Base-by-base conservation (phyloP, 106 monocot species). In the Phalaenopsis equestris region DNA sequence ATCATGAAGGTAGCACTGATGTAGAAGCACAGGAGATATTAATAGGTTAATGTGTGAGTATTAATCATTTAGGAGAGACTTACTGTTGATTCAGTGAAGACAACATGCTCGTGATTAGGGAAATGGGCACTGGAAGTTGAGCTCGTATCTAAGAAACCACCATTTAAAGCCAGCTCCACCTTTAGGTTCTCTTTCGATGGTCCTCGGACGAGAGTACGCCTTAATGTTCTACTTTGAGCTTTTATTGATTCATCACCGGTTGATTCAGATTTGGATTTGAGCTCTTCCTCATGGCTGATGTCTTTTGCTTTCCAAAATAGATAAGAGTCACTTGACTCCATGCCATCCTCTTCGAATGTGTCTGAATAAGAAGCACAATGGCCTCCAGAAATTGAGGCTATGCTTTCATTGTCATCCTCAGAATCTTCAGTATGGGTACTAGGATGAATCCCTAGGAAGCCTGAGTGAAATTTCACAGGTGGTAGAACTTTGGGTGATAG, bases 111-210 rank as follows among this genome's bases (percentile, higher is more conserved):
- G 19, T 55, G 52, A 52, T 52, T 52, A 52, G 10, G 12, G 52
- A 23, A 21, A 39, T 73, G 24, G 23, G 45, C 52, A 65, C 75
- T 80, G 41, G 80, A 80, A 58, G 16, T 14, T 49, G 82, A 72
- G 52, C 42, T 73, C 30, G 78, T 77, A 48, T 76, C 15, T 36
- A 36, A 6, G 48, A 19, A 47, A 24, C 7, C 2, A n/a, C 4
- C 77, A 75, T 49, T 75, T 82, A 52, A 78, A 46, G 80, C 65
- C 2, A 93, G 77, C 15, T 92, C 85, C 75, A 94, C 80, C 56
- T 77, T 87, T 38, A 98, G 79, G 65, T 92, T 89, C 72, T 98
- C 91, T 85, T 90, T 94, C 1, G 90, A 90, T 0, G 36, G 55
- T 3, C 87, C 90, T 77, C 92, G 86, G 42, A 86, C 70, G 55